Base-by-base conservation (phyloP, 257 asterid species). In the Penstemon davidsonii region DNA sequence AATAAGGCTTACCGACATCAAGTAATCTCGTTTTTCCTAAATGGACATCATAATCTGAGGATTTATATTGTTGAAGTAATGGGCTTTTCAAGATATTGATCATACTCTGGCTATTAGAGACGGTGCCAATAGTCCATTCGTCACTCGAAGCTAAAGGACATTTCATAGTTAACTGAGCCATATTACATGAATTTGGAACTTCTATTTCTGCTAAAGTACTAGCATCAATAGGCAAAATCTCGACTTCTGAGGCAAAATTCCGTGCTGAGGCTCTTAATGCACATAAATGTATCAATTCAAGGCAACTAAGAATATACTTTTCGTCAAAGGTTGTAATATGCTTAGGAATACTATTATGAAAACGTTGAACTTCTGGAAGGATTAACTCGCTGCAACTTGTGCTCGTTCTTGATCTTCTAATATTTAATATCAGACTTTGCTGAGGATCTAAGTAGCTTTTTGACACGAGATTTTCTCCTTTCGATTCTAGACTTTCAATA, bases 21-120 rank as follows among this genome's bases (percentile, higher is more conserved):
- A 25, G 55, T 55, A 70, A 55, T 70, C 75, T 53, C 49, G 68
- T 68, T 49, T 54, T 73, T 5, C 77, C 80, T 49, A 47, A 65
- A 42, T 67, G 56, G 40, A 25, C 67, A 13, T 64, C 62, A 42
- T 71, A 49, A 60, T 78, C 84, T 60, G 72, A 59, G 37, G 70
- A 67, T 41, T 88, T 85, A 7, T 74, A 82, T 62, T 70, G 79
- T 66, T 84, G 66, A 68, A 88, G 83, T 41, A 88, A 78, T 5
- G 93, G 89, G 78, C 93, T 91, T 37, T 83, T 86, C 79, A 91
- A 74, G 70, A 91, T 84, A 83, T 88, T 87, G 68, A 82, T 78
- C 95, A 91, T 80, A 73, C 93, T 84, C 80, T 77, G 85, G 78
- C 96, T 83, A 69, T 78, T 74, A 55, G 81, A 78, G 19, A 88